phyloP scores from a whole-genome alignment of 768 basidiomycete genomes.

The Psilocybe tampanensis region DNA sequence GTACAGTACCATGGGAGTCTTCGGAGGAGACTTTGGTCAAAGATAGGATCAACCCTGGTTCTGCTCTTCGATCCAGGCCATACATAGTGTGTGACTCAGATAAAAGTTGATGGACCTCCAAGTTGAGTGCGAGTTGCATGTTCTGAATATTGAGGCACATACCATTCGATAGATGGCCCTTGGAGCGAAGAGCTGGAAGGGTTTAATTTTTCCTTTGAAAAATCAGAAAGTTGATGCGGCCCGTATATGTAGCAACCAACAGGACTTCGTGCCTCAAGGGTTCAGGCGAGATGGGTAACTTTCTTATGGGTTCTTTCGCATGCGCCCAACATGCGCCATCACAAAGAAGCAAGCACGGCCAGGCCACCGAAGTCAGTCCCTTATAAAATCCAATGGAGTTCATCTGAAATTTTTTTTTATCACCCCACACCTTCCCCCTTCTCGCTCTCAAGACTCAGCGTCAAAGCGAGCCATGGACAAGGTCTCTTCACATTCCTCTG shows the following conservation, averaged over 20 bases:
- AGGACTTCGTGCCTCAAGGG: neutral
- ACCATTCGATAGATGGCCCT: neutral
- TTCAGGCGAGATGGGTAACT: neutral
- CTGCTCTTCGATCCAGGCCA: too few species aligned
- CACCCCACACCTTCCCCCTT: neutral
- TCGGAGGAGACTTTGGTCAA: too few species aligned
- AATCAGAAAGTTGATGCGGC: neutral
- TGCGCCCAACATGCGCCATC: constrained; percentile 7
- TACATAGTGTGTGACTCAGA: too few species aligned
- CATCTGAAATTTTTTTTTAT: constrained; percentile 1
- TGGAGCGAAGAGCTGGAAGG: neutral
- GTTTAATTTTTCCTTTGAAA: neutral
- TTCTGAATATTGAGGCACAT: neutral
- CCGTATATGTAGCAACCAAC: constrained; percentile 8
- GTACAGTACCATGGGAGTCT: neutral
- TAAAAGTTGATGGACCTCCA: too few species aligned
- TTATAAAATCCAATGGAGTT: constrained; percentile 8
- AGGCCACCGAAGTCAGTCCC: constrained; percentile 5
- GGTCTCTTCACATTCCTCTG: constrained; percentile 15
- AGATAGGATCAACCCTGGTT: neutral
- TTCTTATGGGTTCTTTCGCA: neutral
- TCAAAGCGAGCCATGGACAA: constrained; percentile 13
- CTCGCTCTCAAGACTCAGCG: neutral
- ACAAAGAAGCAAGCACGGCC: constrained; percentile 6
- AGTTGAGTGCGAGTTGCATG: too few species aligned